Base-by-base conservation (phyloP, 2,329 filamentous ascomycete species). In the Pestalotiopsis sp. region DNA sequence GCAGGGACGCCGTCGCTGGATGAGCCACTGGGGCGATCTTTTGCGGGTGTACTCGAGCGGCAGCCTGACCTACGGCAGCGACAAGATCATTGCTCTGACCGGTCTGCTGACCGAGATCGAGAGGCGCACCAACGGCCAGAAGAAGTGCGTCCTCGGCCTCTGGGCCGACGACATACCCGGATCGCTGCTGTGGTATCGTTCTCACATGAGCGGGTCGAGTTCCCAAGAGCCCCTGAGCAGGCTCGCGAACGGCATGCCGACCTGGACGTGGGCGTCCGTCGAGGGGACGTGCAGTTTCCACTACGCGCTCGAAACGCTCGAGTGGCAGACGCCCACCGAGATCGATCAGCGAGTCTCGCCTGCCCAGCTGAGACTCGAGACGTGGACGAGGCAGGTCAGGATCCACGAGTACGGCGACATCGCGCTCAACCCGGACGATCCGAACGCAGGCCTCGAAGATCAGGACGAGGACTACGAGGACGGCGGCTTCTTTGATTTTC, bases 221-320 rank as follows among this genome's bases (percentile, higher is more conserved):
- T 36, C 31, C 6, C 31, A 2, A 9, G 31, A 36, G 31, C 31
- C 31, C 31, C 31, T 36, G 31, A 64, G 58, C 13, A 36, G 62
- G 56, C 38, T 69, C 4, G 38, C 60, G 4, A 68, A 68, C 14
- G 56, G 41, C 2, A 65, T 68, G 67, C 68, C 68, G 20, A 65
- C 64, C 1, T 69, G 68, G 68, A 59, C 68, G 0, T 69, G 68
- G 68, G 64, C 68, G 0, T 69, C 68, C 14, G 68, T 69, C 39
- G 64, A 67, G 14, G 64, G 68, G 2, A 13, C 13, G 11, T 69
- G 68, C 31, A 63, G 56, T 6, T 69, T 66, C 23, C 14, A 58
- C 14, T 2, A 20, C 7, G 9, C 41, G n/a, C 0, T 17, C 23
- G 45, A 27, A n/a, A 27, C 36, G 25, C 25, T 59, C 14, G 65